Evolutionary conservation across 768 basidiomycete genomes (phyloP).

Genomic region (Psilocybe sp.): DNA sequence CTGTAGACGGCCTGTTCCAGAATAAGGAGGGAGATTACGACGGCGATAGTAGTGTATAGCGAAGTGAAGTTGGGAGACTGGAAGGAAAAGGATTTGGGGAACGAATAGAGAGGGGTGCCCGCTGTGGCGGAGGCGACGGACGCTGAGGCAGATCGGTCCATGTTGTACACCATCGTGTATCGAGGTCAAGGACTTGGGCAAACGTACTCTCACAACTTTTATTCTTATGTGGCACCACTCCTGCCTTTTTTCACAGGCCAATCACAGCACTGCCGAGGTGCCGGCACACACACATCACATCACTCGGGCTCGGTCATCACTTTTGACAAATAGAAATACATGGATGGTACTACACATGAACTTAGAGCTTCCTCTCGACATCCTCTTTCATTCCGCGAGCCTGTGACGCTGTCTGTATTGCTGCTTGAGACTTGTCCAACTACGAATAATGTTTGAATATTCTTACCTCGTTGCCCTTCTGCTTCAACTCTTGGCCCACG

Average conservation of each 20-base stretch:
- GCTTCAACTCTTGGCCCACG: not conserved
- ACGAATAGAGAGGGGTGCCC: slow-evolving; percentile 35
- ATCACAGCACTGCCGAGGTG: slow-evolving; percentile 24
- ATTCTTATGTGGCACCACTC: slow-evolving; percentile 30
- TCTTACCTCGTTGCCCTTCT: slow-evolving; percentile 13
- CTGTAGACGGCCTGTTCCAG: slow-evolving; percentile 90
- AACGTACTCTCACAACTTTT: slow-evolving; percentile 6
- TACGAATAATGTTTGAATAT: not conserved
- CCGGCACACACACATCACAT: too few relatives aligned
- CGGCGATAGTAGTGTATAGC: slow-evolving; percentile 66
- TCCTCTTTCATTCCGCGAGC: slow-evolving; percentile 35
- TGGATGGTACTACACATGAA: not conserved
- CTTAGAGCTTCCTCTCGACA: slow-evolving; percentile 26
- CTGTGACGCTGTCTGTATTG: slow-evolving; percentile 26
- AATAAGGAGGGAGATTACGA: slow-evolving; percentile 72
- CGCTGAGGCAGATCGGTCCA: slow-evolving; percentile 35
- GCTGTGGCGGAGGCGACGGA: slow-evolving; percentile 44
- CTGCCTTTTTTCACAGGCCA: slow-evolving; percentile 33
- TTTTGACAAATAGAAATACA: too few relatives aligned
- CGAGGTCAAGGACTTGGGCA: slow-evolving; percentile 5
- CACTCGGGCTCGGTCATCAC: too few relatives aligned
- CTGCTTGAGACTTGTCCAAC: not conserved
- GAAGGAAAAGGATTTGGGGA: slow-evolving; percentile 44
- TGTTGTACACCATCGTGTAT: slow-evolving; percentile 33
- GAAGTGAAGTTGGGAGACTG: slow-evolving; percentile 40